phyloP scores from a whole-genome alignment of 2,329 filamentous ascomycete species.

The Botrytis deweyae region DNA sequence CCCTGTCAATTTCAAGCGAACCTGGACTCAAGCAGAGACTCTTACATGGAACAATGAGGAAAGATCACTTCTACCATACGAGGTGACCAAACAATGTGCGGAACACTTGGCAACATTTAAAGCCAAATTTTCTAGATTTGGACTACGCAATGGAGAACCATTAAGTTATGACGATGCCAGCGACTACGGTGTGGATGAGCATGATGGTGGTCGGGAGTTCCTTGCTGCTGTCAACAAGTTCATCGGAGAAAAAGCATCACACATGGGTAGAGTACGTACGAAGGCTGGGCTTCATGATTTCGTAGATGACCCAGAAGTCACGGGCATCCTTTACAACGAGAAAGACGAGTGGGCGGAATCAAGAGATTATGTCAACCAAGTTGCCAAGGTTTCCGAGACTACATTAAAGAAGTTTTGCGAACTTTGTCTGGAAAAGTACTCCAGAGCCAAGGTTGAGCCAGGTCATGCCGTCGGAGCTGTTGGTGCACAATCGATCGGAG shows the following conservation, averaged over 20 bases:
- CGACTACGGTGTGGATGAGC: slow-evolving; percentile 69
- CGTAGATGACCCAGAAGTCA: slow-evolving; percentile 40
- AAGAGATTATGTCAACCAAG: slow-evolving; percentile 40
- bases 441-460: slow-evolving; percentile 86
- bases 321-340: slow-evolving; percentile 36
- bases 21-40: slow-evolving; percentile 78
- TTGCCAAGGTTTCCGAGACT: slow-evolving; percentile 76
- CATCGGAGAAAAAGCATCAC: slow-evolving; percentile 62
- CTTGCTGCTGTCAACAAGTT: slow-evolving; percentile 75
- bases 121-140: slow-evolving; percentile 59
- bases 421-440: slow-evolving; percentile 85
- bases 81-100: slow-evolving; percentile 69
- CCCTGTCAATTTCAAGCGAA: slow-evolving; percentile 88
- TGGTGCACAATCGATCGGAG: slow-evolving; percentile 95
- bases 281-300: slow-evolving; percentile 51
- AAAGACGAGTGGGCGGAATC: slow-evolving; percentile 33
- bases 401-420: slow-evolving; percentile 76
- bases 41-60: slow-evolving; percentile 79
- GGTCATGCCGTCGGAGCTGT: slow-evolving; percentile 95
- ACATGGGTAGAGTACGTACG: slow-evolving; percentile 55
- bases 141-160: slow-evolving; percentile 58
- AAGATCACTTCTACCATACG: slow-evolving; percentile 66
- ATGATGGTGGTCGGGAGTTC: slow-evolving; percentile 81
- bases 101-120: slow-evolving; percentile 68
- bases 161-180: slow-evolving; percentile 70